Base-by-base conservation (phyloP, 2,329 filamentous ascomycete genomes). In the Trichoderma aggressivum region DNA sequence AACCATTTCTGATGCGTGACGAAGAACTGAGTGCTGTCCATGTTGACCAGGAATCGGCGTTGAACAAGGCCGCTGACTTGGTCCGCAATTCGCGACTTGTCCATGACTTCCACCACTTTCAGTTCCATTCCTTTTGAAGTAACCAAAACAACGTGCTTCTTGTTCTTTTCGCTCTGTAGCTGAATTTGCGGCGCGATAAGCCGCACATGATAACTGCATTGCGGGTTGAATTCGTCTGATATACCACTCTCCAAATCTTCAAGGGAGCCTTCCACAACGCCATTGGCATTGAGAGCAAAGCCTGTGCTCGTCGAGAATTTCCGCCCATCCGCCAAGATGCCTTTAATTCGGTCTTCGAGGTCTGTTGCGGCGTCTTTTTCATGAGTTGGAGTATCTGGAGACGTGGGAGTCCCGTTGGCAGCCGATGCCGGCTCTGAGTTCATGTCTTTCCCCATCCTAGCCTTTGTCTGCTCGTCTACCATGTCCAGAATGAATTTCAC, bases 401-500 rank as follows among this genome's bases (percentile, higher is more conserved):
- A 79, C 6, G 82, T 74, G 61, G 76, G 75, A 3, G 75, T 75
- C n/a, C 76, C 76, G n/a, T 76, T 75, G 3, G 75, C 74, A 30
- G 75, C 73, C 4, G 78, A 73, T 3, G 76, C 77, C 8, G 81
- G 73, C 70, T 76, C 79, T 3, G 79, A 77, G 43, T 80, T 78
- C 32, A 24, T 24, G 6, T 16, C 55, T 16, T 62, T 61, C 26
- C 74, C 77, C 18, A 75, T 71, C 77, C 92, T 92, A 24, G 89
- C 88, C 79, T 92, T 96, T 75, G 89, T 89, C 80, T 98, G 94
- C 79, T 99, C 96, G 70, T 98, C 94, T 3, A 99, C 93, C 75
- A 99, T 97, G 80, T 99, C 96, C 11, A 98, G 85, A 71, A 99
- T 98, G 79, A 99, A 99, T 78, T 98, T 99, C 78, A 99, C 93